A percentile compares a stretch with the other conserved stretches of the same genome.
phyloP scores from a whole-genome alignment of 176 grass and related monocot genomes.

The Carex pumila region DNA sequence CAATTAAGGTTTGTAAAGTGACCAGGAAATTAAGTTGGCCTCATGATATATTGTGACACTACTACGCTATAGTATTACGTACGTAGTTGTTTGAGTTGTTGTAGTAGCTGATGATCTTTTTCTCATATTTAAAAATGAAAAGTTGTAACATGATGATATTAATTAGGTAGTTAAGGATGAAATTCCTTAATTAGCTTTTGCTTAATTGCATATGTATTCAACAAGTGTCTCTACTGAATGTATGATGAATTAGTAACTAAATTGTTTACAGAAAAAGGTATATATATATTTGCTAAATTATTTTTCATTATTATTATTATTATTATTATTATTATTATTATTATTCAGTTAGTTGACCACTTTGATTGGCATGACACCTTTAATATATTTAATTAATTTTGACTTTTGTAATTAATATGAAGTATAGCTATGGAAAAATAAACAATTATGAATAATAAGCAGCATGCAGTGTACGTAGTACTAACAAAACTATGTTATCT shows the following conservation, averaged over 20 bases:
- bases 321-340: not conserved
- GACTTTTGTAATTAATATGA: not conserved
- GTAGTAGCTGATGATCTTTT: not conserved
- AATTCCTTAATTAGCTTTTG: not conserved
- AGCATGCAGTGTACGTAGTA: not conserved
- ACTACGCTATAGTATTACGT: not conserved
- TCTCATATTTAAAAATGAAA: not conserved
- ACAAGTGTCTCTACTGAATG: not conserved
- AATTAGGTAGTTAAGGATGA: constrained; percentile 2
- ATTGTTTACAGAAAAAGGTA: no score
- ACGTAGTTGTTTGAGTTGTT: constrained; percentile 15
- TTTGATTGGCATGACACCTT: not conserved
- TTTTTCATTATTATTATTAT: no score
- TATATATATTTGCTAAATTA: no score
- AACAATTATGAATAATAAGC: not conserved
- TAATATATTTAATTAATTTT: not conserved
- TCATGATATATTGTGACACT: constrained; percentile 10
- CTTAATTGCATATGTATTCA: not conserved
- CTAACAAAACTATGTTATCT: not conserved
- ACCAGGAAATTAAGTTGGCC: constrained; percentile 16
- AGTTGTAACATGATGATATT: constrained; percentile 8
- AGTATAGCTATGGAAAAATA: not conserved
- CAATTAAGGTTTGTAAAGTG: constrained; percentile 22
- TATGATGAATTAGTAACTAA: not conserved
- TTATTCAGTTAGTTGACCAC: not conserved